Evolutionary conservation across 805 yeast species (phyloP).

Genomic region (Candida michaelii): DNA sequence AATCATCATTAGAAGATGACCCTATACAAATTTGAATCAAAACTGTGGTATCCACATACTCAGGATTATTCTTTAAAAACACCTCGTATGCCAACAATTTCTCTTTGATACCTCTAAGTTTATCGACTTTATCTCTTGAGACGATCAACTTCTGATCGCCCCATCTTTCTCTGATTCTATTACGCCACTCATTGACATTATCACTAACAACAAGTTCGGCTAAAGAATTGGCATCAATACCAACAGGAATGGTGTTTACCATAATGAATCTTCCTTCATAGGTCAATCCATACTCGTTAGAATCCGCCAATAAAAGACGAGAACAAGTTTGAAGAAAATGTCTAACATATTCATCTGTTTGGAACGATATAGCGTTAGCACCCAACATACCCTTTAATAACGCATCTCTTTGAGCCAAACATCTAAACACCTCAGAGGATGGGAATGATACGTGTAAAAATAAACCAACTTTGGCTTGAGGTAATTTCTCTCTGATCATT

Average conservation of each 20-base stretch:
- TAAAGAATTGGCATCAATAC: conserved; percentile 69
- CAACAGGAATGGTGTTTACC: conserved; percentile 67
- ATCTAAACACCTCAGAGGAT: conserved; percentile 90
- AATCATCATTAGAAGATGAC: conserved; percentile 38
- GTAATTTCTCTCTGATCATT: conserved; percentile 74
- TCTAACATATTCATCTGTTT: conserved; percentile 88
- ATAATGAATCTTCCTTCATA: conserved; percentile 58
- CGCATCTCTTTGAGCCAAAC: conserved; percentile 81
- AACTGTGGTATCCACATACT: conserved; percentile 64
- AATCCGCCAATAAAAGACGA: conserved; percentile 79
- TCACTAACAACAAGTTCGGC: conserved; percentile 44
- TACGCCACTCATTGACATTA: conserved; percentile 63
- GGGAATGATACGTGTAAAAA: conserved; percentile 95
- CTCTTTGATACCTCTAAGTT: conserved; percentile 83
- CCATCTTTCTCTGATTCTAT: conserved; percentile 79
- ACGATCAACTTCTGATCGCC: conserved; percentile 66
- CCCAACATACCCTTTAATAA: conserved; percentile 83
- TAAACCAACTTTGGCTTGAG: conserved; percentile 85
- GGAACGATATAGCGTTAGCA: conserved; percentile 85
- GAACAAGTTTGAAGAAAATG: conserved; percentile 92
- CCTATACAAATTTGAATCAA: conserved; percentile 80
- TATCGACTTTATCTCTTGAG: conserved; percentile 85
- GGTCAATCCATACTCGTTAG: conserved; percentile 59
- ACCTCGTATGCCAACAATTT: conserved; percentile 84
- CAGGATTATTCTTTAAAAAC: conserved; percentile 71